Conservation (phyloP, 2,329 filamentous ascomycete genomes). For the Aspergillus aculeatinus region DNA sequence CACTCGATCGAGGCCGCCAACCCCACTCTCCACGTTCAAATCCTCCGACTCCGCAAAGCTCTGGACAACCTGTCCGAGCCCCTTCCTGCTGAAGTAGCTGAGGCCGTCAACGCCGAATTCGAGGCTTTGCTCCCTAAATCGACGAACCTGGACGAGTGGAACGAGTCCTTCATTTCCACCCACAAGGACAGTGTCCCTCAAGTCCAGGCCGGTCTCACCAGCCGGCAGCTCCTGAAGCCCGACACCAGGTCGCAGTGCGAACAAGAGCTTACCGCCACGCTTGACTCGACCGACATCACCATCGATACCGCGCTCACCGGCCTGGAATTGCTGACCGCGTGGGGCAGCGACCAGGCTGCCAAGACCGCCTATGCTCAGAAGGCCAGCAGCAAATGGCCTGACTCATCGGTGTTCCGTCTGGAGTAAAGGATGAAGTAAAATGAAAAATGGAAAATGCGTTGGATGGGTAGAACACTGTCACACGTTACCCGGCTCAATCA, state of each 20-base stretch:
- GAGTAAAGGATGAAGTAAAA: conserved; percentile 16
- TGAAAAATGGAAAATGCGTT: neutral
- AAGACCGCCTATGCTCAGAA: conserved; percentile 51
- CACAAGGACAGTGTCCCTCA: conserved; percentile 64
- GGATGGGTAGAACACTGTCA: neutral
- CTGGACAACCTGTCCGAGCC: conserved; percentile 58
- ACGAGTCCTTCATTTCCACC: conserved; percentile 63
- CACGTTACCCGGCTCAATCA: neutral
- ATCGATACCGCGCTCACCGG: conserved; percentile 59
- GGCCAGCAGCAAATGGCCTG: conserved; percentile 42
- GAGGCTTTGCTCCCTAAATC: conserved; percentile 57
- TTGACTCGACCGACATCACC: conserved; percentile 53
- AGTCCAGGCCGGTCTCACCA: conserved; percentile 62
- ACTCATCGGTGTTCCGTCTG: conserved; percentile 39
- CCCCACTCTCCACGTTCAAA: conserved; percentile 73
- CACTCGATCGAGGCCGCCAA: conserved; percentile 66
- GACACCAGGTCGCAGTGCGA: conserved; percentile 59
- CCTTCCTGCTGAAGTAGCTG: conserved; percentile 64
- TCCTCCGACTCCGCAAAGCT: conserved; percentile 65
- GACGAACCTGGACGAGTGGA: conserved; percentile 61
- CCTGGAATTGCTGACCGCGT: conserved; percentile 51
- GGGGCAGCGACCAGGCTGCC: conserved; percentile 51
- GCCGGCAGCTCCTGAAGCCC: conserved; percentile 58
- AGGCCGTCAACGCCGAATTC: conserved; percentile 70
- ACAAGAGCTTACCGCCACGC: conserved; percentile 60